These are phyloP conservation scores for Phytophthora cryptogea DNA, from an alignment of 352 stramenopile species.

Conservation along the genomic window DNA sequence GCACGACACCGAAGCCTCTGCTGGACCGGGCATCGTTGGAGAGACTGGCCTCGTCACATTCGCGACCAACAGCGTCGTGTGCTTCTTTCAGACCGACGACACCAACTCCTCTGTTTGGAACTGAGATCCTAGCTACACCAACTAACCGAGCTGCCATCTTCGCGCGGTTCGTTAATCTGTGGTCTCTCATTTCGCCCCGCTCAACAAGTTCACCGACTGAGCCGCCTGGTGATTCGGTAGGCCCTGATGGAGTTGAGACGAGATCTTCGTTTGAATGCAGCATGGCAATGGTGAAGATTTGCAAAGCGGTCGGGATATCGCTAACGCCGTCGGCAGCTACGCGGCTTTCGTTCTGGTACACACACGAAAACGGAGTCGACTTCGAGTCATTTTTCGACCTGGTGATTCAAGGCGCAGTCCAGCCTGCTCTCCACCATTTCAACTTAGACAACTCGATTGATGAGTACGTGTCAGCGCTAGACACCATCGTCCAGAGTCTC, in stretches of 20 bases:
- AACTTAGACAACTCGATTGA: conserved; percentile 42
- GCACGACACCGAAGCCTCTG: conserved; percentile 19
- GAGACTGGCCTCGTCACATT: conserved; percentile 9
- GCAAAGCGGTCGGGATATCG: conserved; percentile 55
- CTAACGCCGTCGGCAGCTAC: conserved; percentile 22
- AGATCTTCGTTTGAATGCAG: conserved; percentile 61
- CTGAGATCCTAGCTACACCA: conserved; percentile 33
- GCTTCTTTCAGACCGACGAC: conserved; percentile 4
- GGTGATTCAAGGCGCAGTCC: conserved; percentile 46
- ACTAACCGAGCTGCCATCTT: conserved; percentile 39
- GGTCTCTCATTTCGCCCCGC: conserved; percentile 42
- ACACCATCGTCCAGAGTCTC: conserved; percentile 47
- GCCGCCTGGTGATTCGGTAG: background rate
- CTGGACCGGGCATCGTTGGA: conserved; percentile 11
- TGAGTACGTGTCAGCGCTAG: conserved; percentile 51
- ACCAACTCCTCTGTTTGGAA: conserved; percentile 36
- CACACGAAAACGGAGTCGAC: conserved; percentile 36
- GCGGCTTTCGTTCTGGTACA: conserved; percentile 30
- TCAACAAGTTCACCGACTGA: background rate
- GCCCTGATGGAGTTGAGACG: background rate
- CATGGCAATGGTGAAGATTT: conserved; percentile 62
- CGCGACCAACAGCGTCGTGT: conserved; percentile 10
- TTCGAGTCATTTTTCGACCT: conserved; percentile 58
- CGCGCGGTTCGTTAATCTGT: conserved; percentile 42
- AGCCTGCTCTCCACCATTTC: conserved; percentile 61